Conservation (phyloP, 1,284 basidiomycete species). For the Apiotrichum mycotoxinovorans region DNA sequence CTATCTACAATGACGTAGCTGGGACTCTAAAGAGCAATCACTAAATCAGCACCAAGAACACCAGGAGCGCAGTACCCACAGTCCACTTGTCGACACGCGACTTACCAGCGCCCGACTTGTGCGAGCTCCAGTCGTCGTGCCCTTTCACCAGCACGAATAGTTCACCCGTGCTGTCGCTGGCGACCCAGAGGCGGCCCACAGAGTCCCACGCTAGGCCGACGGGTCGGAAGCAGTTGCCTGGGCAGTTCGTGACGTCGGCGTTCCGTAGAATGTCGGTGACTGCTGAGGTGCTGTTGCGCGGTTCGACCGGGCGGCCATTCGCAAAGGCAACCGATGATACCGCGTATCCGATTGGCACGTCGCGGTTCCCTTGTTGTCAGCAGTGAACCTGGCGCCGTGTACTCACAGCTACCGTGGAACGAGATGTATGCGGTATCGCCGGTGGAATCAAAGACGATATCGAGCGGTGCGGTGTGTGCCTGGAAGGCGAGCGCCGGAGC, state of each 20-base stretch:
- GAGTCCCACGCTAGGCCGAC: conserved; percentile 14
- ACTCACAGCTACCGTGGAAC: conserved; percentile 18
- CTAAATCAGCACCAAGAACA: no score
- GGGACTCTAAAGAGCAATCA: no score
- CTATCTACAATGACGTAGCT: no score
- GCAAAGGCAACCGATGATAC: neutral
- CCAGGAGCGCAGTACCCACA: no score
- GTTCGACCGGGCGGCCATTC: neutral
- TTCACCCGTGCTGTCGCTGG: conserved; percentile 16
- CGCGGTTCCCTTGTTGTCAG: conserved; percentile 14
- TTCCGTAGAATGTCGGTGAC: conserved; percentile 3
- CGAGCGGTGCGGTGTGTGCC: conserved; percentile 16
- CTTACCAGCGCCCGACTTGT: no score
- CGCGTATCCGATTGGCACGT: conserved; percentile 8
- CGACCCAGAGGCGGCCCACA: conserved; percentile 8
- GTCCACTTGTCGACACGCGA: no score
- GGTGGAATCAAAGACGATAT: conserved; percentile 11
- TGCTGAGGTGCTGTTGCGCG: neutral
- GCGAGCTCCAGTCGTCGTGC: neutral
- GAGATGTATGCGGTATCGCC: conserved; percentile 10
- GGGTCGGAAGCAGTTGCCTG: conserved; percentile 12
- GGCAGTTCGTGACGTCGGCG: conserved; percentile 9
- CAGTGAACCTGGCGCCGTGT: neutral
- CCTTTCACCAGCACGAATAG: conserved; percentile 5
- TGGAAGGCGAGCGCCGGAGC: conserved; percentile 8